phyloP scores from a whole-genome alignment of 331 rosid species.

The Spiraea crenata region DNA sequence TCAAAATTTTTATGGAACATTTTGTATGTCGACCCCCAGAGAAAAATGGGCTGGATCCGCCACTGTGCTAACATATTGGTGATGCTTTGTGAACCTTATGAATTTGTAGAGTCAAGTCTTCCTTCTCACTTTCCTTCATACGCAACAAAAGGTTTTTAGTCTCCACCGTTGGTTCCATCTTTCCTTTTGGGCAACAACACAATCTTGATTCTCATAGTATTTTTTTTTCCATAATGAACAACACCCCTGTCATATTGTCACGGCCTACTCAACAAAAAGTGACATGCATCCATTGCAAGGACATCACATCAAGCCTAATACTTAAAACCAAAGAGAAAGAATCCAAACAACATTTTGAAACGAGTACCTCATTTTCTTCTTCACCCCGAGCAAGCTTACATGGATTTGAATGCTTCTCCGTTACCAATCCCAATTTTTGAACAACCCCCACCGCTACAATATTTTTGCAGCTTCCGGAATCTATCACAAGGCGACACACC shows the following conservation, averaged over 20 bases:
- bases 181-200: not conserved
- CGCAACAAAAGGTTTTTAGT: no score
- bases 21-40: no score
- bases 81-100: no score
- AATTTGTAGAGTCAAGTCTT: no score
- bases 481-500: conserved; percentile 6
- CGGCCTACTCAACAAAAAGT: not conserved
- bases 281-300: conserved; percentile 3
- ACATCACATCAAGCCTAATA: not conserved
- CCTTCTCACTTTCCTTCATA: no score
- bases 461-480: conserved; percentile 2
- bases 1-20: no score
- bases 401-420: not conserved
- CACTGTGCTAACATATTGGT: no score
- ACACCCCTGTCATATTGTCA: not conserved
- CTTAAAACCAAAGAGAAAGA: no score
- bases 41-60: no score
- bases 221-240: not conserved
- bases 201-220: not conserved
- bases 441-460: not conserved
- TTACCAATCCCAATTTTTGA: not conserved
- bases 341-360: not conserved
- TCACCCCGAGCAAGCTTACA: not conserved
- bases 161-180: no score
- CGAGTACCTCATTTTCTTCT: not conserved